These are phyloP conservation scores for Nicotiana paniculata DNA, from an alignment of 257 asterid species.

Conservation along the genomic window DNA sequence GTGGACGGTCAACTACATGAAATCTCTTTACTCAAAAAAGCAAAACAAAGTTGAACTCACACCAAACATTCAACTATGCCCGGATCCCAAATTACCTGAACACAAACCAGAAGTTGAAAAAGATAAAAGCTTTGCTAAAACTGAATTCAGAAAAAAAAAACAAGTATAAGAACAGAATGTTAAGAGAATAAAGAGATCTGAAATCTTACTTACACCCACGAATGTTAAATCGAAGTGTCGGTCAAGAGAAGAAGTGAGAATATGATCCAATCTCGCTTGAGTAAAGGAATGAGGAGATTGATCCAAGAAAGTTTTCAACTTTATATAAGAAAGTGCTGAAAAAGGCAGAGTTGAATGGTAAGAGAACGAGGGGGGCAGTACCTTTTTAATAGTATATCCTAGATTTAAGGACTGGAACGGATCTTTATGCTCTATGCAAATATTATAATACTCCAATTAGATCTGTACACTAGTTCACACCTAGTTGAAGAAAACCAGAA, in stretches of 20 bases:
- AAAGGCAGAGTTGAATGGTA: not conserved
- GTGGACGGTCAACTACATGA: not conserved
- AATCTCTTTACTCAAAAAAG: not conserved
- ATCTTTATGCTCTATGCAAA: constrained; percentile 2
- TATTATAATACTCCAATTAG: not conserved
- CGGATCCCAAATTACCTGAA: too few species aligned
- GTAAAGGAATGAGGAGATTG: not conserved
- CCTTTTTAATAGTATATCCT: not conserved
- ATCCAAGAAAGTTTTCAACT: not conserved
- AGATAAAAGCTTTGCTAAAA: not conserved
- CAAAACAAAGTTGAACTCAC: not conserved
- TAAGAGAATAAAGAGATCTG: not conserved
- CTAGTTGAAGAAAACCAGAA: not conserved
- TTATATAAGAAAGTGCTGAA: not conserved
- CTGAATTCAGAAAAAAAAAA: not conserved
- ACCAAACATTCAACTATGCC: not conserved
- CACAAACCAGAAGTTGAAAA: not conserved
- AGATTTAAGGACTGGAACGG: not conserved
- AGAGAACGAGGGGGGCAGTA: not conserved
- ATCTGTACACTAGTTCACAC: not conserved
- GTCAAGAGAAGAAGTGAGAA: not conserved
- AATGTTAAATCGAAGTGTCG: not conserved
- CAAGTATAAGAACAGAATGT: not conserved
- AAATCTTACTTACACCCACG: not conserved
- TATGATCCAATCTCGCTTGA: constrained; percentile 5